phyloP scores from a whole-genome alignment of 2,329 filamentous ascomycete species.

The Stylonectria norvegica region DNA sequence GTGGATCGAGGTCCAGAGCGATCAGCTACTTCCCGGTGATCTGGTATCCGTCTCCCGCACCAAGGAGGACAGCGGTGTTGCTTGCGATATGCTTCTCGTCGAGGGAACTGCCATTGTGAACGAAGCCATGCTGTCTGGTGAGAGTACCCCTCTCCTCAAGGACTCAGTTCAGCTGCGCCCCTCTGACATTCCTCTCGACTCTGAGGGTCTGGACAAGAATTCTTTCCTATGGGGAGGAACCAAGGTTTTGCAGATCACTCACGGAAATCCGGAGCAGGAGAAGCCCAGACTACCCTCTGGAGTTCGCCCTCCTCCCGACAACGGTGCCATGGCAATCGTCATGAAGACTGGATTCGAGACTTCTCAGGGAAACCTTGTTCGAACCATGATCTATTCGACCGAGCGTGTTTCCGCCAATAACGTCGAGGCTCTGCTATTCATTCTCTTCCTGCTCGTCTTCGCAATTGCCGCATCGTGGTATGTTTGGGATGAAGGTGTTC shows the following conservation, averaged over 20 bases:
- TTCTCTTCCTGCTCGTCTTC: constrained; percentile 93
- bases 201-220: constrained; percentile 93
- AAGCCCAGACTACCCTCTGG: constrained; percentile 69
- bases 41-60: constrained; percentile 88
- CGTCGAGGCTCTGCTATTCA: constrained; percentile 92
- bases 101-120: constrained; percentile 97
- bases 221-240: constrained; percentile 95
- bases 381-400: constrained; percentile 99
- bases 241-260: constrained; percentile 93
- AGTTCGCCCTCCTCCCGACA: constrained; percentile 81
- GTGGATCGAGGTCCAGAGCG: constrained; percentile 86
- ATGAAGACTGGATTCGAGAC: constrained; percentile 98
- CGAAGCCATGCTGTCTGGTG: constrained; percentile 97
- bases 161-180: constrained; percentile 92
- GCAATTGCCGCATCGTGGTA: constrained; percentile 98
- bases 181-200: constrained; percentile 72
- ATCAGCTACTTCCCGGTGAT: constrained; percentile 89
- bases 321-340: constrained; percentile 89
- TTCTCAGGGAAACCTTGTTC: constrained; percentile 93
- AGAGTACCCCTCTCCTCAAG: constrained; percentile 94
- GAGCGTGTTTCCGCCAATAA: constrained; percentile 99
- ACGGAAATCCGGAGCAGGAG: constrained; percentile 75
- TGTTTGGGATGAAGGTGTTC: constrained; percentile 95
- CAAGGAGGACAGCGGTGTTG: constrained; percentile 94
- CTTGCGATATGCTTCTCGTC: constrained; percentile 93